Percentiles rank a stretch among this genome's conserved stretches.
phyloP scores from a whole-genome alignment of 805 yeast species.

The Ogataea trehaloabstinens region DNA sequence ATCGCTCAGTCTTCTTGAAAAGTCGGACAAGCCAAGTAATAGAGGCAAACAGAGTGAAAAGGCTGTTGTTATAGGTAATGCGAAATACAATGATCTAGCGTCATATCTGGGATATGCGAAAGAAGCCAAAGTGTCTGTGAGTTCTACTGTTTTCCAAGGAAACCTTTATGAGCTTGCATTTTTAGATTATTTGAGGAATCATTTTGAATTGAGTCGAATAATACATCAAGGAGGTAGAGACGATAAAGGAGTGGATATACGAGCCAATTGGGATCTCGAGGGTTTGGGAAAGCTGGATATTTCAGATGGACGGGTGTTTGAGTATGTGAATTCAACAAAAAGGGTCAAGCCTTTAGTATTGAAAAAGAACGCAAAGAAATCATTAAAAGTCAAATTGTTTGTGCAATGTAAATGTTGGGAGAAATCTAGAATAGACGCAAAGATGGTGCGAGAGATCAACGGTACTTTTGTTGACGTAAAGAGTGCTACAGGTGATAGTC shows the following conservation, averaged over 20 bases:
- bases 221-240: constrained; percentile 52
- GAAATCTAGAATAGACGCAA: constrained; percentile 41
- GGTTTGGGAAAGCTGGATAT: constrained; percentile 6
- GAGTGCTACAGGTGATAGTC: not conserved
- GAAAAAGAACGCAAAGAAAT: constrained; percentile 15
- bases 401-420: constrained; percentile 57
- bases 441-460: constrained; percentile 48
- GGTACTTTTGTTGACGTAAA: constrained; percentile 43
- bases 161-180: constrained; percentile 52
- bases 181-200: constrained; percentile 36
- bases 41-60: not conserved
- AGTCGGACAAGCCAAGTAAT: not conserved
- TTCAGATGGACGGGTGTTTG: constrained; percentile 9
- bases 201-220: constrained; percentile 38
- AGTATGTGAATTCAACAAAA: constrained; percentile 24
- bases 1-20: not conserved
- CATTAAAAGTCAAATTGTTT: constrained; percentile 38
- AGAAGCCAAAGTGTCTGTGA: constrained; percentile 39
- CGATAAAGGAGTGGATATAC: constrained; percentile 56
- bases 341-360: constrained; percentile 25
- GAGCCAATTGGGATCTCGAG: constrained; percentile 47
- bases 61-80: constrained; percentile 13
- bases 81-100: constrained; percentile 30
- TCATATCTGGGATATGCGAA: constrained; percentile 34
- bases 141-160: constrained; percentile 50